These are phyloP conservation scores for Talaromyces funiculosus DNA, from an alignment of 2,329 filamentous ascomycete species.

Conservation along the genomic window DNA sequence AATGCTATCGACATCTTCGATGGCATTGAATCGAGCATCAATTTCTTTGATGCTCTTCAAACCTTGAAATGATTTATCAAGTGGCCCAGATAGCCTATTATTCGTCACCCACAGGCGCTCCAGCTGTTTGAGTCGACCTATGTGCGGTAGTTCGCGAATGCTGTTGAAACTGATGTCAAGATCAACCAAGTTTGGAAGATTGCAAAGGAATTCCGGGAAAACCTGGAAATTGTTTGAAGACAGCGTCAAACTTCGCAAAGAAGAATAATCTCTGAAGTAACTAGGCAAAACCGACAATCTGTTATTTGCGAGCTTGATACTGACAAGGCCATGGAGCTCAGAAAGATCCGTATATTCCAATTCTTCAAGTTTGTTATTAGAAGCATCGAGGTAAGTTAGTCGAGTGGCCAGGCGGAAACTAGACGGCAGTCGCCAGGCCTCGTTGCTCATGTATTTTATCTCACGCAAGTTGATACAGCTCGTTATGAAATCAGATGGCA, in stretches of 20 bases:
- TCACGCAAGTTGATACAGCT: slow-evolving; percentile 86
- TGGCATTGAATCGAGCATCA: slow-evolving; percentile 87
- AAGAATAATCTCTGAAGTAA: slow-evolving; percentile 76
- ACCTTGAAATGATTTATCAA: slow-evolving; percentile 68
- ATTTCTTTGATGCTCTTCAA: slow-evolving; percentile 77
- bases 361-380: slow-evolving; percentile 86
- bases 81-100: slow-evolving; percentile 72
- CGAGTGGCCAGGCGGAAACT: slow-evolving; percentile 76
- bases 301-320: slow-evolving; percentile 92
- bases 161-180: slow-evolving; percentile 96
- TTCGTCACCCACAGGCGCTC: slow-evolving; percentile 95
- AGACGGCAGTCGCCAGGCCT: slow-evolving; percentile 76
- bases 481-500: slow-evolving; percentile 94
- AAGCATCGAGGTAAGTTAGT: slow-evolving; percentile 86
- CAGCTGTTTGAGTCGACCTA: slow-evolving; percentile 71
- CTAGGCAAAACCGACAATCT: slow-evolving; percentile 70
- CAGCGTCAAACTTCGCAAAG: slow-evolving; percentile 77
- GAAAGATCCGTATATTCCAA: slow-evolving; percentile 79
- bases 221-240: slow-evolving; percentile 86
- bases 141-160: slow-evolving; percentile 70
- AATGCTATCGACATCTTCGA: slow-evolving; percentile 82
- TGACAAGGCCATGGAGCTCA: slow-evolving; percentile 68
- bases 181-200: slow-evolving; percentile 77
- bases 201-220: slow-evolving; percentile 80
- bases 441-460: slow-evolving; percentile 93